phyloP scores from a whole-genome alignment of 2,329 filamentous ascomycete genomes.

The Dactylonectria macrodidyma region DNA sequence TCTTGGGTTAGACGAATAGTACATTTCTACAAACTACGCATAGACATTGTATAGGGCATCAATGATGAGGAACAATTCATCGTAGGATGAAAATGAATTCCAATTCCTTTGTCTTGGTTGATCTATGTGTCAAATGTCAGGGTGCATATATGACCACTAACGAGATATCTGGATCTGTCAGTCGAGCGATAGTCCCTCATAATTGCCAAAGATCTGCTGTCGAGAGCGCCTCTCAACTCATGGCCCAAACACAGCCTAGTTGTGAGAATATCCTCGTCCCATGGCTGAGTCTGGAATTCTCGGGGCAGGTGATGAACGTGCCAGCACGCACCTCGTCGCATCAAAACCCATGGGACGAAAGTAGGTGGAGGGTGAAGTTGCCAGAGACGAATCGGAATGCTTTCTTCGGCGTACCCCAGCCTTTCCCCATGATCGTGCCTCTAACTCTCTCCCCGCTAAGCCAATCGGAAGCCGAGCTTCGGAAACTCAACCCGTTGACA shows the following conservation, averaged over 20 bases:
- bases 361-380: neutral
- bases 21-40: neutral
- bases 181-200: neutral
- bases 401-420: constrained; percentile 3
- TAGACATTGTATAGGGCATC: neutral
- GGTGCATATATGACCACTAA: neutral
- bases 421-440: neutral
- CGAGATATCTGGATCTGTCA: neutral
- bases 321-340: neutral
- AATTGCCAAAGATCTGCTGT: neutral
- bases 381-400: constrained; percentile 7
- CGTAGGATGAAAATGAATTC: neutral
- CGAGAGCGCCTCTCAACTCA: neutral
- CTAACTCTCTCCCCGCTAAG: neutral
- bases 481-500: neutral
- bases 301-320: neutral
- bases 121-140: neutral
- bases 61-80: neutral
- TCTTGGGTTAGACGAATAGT: neutral
- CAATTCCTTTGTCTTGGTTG: neutral
- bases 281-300: neutral
- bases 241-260: neutral
- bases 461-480: constrained; percentile 16
- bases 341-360: neutral
- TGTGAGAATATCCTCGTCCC: neutral